phyloP scores from a whole-genome alignment of 129 eudicot species.

The Mikania micrantha region DNA sequence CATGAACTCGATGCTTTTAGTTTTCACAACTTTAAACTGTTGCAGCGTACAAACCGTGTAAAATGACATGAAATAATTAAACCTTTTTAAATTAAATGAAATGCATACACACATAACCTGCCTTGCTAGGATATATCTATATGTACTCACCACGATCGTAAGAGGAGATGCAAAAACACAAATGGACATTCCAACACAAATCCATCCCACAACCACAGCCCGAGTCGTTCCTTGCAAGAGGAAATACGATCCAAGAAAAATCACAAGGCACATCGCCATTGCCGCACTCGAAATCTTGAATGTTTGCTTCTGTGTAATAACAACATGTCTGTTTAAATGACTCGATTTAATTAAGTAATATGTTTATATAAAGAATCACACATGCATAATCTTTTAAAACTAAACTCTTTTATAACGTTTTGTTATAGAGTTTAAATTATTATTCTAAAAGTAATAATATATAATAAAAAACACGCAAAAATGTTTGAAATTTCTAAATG shows the following conservation, averaged over 20 bases:
- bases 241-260: conserved; percentile 35
- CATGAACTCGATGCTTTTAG: conserved; percentile 75
- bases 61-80: background rate
- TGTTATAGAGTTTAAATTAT: no score
- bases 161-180: conserved; percentile 81
- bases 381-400: no score
- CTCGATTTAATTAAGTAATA: no score
- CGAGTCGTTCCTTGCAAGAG: conserved; percentile 24
- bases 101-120: no score
- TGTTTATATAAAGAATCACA: no score
- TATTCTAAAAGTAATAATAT: background rate
- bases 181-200: conserved; percentile 59
- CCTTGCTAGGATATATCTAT: no score
- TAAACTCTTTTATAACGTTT: no score
- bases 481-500: no score
- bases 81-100: background rate
- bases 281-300: conserved; percentile 23
- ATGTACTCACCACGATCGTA: conserved; percentile 49
- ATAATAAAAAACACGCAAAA: background rate
- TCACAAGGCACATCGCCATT: conserved; percentile 34
- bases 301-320: conserved; percentile 55
- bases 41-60: background rate
- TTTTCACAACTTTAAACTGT: conserved; percentile 63
- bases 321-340: no score
- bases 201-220: conserved; percentile 65